These are phyloP conservation scores for Phylloporus scabripes DNA, from an alignment of 768 basidiomycete genomes.

Conservation along the genomic window DNA sequence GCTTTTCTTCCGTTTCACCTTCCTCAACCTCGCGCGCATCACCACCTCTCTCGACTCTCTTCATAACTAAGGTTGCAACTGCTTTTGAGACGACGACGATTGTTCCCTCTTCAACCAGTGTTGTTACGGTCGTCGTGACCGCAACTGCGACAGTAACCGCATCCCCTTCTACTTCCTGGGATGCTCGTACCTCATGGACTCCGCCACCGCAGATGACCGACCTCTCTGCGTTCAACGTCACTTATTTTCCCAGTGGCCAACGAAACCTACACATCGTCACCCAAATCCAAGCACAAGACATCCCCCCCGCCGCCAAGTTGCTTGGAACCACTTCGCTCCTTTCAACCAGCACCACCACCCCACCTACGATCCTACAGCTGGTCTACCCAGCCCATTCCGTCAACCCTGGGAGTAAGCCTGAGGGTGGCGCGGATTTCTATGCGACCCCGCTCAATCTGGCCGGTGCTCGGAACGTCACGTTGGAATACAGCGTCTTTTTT, in stretches of 20 bases:
- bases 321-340: constrained; percentile 4
- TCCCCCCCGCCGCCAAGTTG: constrained; percentile 16
- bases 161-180: constrained; percentile 8
- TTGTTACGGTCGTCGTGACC: constrained; percentile 10
- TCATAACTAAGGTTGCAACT: constrained; percentile 11
- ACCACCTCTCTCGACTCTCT: neutral
- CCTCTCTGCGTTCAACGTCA: constrained; percentile 54
- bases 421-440: constrained; percentile 73
- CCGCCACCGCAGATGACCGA: constrained; percentile 51
- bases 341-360: constrained; percentile 24
- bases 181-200: constrained; percentile 39
- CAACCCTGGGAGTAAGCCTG: constrained; percentile 57
- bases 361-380: constrained; percentile 50
- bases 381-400: constrained; percentile 64
- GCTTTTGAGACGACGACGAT: constrained; percentile 10
- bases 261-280: constrained; percentile 53
- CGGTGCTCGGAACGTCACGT: constrained; percentile 46
- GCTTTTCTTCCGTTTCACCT: neutral
- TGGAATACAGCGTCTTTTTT: constrained; percentile 75
- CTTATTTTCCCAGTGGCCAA: constrained; percentile 48
- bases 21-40: neutral
- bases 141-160: neutral
- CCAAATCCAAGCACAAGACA: constrained; percentile 39
- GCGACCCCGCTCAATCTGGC: constrained; percentile 42
- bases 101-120: constrained; percentile 1